These are phyloP conservation scores for Metschnikowia gelsemii DNA, from an alignment of 805 yeast genomes.

Conservation along the genomic window DNA sequence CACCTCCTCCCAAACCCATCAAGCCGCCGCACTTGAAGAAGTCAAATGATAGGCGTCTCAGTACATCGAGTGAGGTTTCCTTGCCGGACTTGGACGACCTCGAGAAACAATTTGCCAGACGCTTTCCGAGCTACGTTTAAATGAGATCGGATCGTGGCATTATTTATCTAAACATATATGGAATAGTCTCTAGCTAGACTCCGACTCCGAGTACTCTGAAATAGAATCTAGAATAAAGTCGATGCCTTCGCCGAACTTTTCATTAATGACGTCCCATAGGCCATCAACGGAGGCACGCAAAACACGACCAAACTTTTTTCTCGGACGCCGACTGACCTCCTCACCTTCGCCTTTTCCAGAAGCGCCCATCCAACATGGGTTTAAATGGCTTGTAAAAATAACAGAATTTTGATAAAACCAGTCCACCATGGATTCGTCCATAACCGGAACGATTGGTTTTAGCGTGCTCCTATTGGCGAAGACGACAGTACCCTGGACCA, in stretches of 20 bases:
- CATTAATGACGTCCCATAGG: slow-evolving; percentile 71
- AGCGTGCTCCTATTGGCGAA: slow-evolving; percentile 69
- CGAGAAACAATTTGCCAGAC: slow-evolving; percentile 54
- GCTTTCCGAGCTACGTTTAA: slow-evolving; percentile 61
- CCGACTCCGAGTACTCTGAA: slow-evolving; percentile 37
- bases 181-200: slow-evolving; percentile 11
- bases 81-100: slow-evolving; percentile 57
- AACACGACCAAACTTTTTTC: slow-evolving; percentile 90
- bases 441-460: slow-evolving; percentile 76
- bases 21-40: slow-evolving; percentile 55
- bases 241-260: slow-evolving; percentile 79
- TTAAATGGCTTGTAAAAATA: slow-evolving; percentile 70
- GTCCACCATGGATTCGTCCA: slow-evolving; percentile 86
- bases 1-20: slow-evolving; percentile 65
- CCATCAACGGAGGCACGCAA: slow-evolving; percentile 72
- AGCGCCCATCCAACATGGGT: slow-evolving; percentile 73
- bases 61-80: slow-evolving; percentile 42
- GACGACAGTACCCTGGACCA: slow-evolving; percentile 67
- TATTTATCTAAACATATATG: slow-evolving; percentile 3
- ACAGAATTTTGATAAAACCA: slow-evolving; percentile 90
- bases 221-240: slow-evolving; percentile 80
- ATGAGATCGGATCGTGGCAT: neutral
- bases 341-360: slow-evolving; percentile 32
- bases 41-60: slow-evolving; percentile 25
- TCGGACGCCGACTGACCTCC: slow-evolving; percentile 60